Base-by-base conservation (phyloP, 305 asterid species). In the Fraxinus floribunda region DNA sequence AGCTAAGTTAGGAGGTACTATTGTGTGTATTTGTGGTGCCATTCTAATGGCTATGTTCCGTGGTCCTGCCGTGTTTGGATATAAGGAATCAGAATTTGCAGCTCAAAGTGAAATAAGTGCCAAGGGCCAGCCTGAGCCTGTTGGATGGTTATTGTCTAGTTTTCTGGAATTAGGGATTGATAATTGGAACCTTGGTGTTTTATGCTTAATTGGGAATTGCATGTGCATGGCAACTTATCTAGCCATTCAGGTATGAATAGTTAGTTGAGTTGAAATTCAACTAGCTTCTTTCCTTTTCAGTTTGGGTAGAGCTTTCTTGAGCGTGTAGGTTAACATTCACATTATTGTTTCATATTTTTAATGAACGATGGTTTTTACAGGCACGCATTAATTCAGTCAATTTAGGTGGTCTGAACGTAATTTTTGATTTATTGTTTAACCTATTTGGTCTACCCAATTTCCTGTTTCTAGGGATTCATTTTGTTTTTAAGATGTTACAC, bases 11-110 rank as follows among this genome's bases (percentile, higher is more conserved):
- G 98, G 96, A 30, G 99, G 98, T 74, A 93, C 98, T 10, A 82
- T 94, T 86, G 88, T 94, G 74, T 96, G 99, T 87, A 97, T 96
- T 74, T 94, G 90, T 66, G 99, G 98, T 80, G 99, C 99, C 39
- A 76, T 96, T 83, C 74, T 96, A 52, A 96, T 96, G 98, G 94
- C 95, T 64, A 82, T 89, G 86, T 93, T 90, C 88, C 93, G 95
- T 18, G 99, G 99, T 75, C 98, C 98, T 78, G 93, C 88, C 36
- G 87, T 96, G 46, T 89, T 96, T 30, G 99, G 99, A 64, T 79
- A 86, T 35, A 84, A 79, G 83, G 94, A 94, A 85, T 80, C 95
- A 82, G 98, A 92, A n/a, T 90, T 91, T 80, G 75, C 88, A 66
- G 75, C 83, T 55, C 90, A 70, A 75, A 90, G 18, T 87, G 96